phyloP scores from a whole-genome alignment of 805 yeast genomes.

The Hanseniaspora clermontiae region DNA sequence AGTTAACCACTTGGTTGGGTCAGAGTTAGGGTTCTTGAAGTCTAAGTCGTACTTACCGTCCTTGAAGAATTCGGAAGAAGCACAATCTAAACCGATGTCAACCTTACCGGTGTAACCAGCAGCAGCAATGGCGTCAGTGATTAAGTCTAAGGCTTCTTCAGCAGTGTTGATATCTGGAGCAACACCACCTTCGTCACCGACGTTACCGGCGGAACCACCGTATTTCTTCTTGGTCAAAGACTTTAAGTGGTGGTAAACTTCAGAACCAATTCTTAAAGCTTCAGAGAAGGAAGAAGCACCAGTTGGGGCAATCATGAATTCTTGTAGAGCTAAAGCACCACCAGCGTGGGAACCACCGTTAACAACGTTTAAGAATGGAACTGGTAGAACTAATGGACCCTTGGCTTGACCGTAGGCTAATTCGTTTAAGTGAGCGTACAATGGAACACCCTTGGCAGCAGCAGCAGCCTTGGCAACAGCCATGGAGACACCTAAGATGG shows the following conservation, averaged over 20 bases:
- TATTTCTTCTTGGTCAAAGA: slow-evolving; percentile 82
- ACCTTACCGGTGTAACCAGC: slow-evolving; percentile 95
- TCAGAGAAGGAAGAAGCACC: slow-evolving; percentile 84
- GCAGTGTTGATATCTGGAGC: slow-evolving; percentile 95
- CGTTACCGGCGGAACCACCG: slow-evolving; percentile 98
- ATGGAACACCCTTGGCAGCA: slow-evolving; percentile 85
- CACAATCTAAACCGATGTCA: slow-evolving; percentile 87
- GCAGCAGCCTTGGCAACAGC: slow-evolving; percentile 98
- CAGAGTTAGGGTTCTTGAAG: slow-evolving; percentile 94
- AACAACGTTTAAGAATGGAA: slow-evolving; percentile 96
- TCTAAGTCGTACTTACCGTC: slow-evolving; percentile 96
- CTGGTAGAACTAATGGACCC: slow-evolving; percentile 89
- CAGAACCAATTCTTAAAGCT: slow-evolving; percentile 93
- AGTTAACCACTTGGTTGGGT: slow-evolving; percentile 77
- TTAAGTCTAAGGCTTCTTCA: slow-evolving; percentile 93
- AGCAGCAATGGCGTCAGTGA: slow-evolving; percentile 71
- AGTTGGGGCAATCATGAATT: slow-evolving; percentile 96
- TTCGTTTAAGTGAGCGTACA: slow-evolving; percentile 82
- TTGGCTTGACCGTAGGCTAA: slow-evolving; percentile 42
- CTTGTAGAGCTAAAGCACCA: slow-evolving; percentile 98
- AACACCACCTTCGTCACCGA: slow-evolving; percentile 99
- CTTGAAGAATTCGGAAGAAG: slow-evolving; percentile 94
- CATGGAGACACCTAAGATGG: slow-evolving; percentile 93
- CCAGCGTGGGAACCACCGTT: slow-evolving; percentile 99
- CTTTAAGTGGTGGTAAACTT: slow-evolving; percentile 95